A percentile compares a stretch with the other conserved stretches of the same genome.
Evolutionary conservation across 345 rosid genomes (phyloP).

Genomic region (Rhodamnia argentea): DNA sequence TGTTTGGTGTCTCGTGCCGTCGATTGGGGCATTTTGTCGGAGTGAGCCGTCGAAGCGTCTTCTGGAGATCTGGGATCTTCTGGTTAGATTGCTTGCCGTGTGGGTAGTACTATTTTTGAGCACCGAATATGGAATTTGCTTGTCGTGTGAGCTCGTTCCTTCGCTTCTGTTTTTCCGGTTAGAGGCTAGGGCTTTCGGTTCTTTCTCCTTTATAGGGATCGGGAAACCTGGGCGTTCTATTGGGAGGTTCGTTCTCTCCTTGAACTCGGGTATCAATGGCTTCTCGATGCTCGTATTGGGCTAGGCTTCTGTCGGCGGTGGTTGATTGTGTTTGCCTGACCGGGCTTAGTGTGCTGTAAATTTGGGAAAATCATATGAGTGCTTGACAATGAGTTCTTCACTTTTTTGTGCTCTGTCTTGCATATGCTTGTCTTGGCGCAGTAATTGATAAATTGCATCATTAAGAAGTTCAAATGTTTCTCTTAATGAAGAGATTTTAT

Average conservation of each 20-base stretch:
- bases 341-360: neutral
- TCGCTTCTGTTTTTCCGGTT: neutral
- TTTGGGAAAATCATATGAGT: neutral
- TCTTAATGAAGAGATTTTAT: neutral
- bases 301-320: neutral
- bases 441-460: neutral
- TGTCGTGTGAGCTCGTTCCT: neutral
- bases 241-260: neutral
- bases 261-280: neutral
- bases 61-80: neutral
- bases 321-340: neutral
- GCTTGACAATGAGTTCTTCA: neutral
- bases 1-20: neutral
- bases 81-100: neutral
- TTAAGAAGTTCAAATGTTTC: neutral
- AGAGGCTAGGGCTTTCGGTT: neutral
- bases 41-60: neutral
- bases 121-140: neutral
- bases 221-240: neutral
- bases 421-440: neutral
- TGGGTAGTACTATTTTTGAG: neutral
- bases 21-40: neutral
- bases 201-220: neutral
- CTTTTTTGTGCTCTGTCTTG: neutral
- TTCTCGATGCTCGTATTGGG: neutral